Evolutionary conservation across 2,329 filamentous ascomycete species (phyloP), one percentile per base, ranked within the genome.

Genomic region (Diaporthe vaccinii): DNA sequence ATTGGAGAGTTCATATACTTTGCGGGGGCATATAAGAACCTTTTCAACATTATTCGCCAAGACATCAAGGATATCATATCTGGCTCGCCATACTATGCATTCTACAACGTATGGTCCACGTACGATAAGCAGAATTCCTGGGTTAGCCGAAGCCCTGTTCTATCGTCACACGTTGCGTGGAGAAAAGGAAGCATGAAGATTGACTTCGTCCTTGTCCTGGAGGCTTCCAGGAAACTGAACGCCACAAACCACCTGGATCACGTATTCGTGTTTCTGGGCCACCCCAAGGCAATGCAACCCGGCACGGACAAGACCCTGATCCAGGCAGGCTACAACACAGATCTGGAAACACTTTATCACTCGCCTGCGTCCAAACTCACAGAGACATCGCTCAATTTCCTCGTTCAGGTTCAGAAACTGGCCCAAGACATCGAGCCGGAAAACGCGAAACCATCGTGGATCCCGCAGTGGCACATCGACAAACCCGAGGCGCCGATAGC

Each of bases 11-110:
- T 34, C 17, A 58, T 58, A 17, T 14, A 22, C 55, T 15, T 34
- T 58, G 15, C 55, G 20, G 36, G 34, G 17, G 2, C 3, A 4
- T 25, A 34, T 17, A 17, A 15, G 2, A 58, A 22, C 28, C 55
- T 34, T 9, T 10, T 9, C 5, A 20, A 28, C 22, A 15, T 20
- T 34, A 28, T 58, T 36, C n/a, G 25, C 31, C 51, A 34, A 34
- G 28, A 58, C 55, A 15, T 58, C 55, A 34, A 58, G 53, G 53
- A 34, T 34, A 5, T 15, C 15, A 34, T 34, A 58, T 20, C 55
- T 58, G 28, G 55, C 55, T 58, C 55, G 36, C 55, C 55, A 34
- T 58, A 58, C 53, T 57, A 57, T 20, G 53, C 53, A 14, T 12
- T 34, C 25, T 7, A 57, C 28, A 57, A 57, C 15, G 25, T 34